A percentile compares a stretch with the other conserved stretches of the same genome.
phyloP scores from a whole-genome alignment of 768 basidiomycete genomes.

The Strobilomyces dryophilus region DNA sequence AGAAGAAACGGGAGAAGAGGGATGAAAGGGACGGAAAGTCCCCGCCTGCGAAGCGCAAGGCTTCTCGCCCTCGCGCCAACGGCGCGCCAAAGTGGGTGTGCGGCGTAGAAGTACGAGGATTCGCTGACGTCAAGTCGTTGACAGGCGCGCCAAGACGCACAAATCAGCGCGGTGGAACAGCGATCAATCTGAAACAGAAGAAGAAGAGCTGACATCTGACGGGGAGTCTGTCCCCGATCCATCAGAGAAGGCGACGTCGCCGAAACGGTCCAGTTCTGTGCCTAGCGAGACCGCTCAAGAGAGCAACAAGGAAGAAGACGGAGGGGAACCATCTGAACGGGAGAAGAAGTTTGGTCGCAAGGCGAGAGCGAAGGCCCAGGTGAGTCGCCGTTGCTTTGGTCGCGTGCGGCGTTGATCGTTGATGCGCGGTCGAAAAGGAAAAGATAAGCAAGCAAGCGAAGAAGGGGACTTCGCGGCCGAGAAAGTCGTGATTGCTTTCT shows the following conservation, averaged over 20 bases:
- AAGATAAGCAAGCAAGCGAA: conserved; percentile 27
- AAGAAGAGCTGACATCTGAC: conserved; percentile 19
- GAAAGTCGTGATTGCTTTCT: conserved; percentile 21
- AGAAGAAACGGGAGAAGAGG: conserved; percentile 32
- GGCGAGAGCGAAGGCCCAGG: conserved; percentile 39
- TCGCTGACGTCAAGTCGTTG: conserved; percentile 5
- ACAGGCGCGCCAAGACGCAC: conserved; percentile 28
- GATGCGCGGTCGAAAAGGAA: conserved; percentile 17
- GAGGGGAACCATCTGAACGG: conserved; percentile 25
- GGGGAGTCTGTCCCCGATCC: conserved; percentile 39
- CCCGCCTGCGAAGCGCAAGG: conserved; percentile 51
- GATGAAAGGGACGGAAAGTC: conserved; percentile 52
- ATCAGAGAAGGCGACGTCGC: conserved; percentile 26
- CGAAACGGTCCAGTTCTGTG: conserved; percentile 33
- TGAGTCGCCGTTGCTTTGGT: conserved; percentile 13
- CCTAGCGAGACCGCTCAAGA: conserved; percentile 33
- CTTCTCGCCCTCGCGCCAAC: conserved; percentile 32
- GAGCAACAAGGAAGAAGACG: conserved; percentile 28
- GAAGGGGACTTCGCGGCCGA: conserved; percentile 21
- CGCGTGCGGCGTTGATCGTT: conserved; percentile 1
- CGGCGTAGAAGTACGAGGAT: neutral
- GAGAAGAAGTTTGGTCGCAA: conserved; percentile 38
- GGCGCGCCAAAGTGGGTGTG: conserved; percentile 24
- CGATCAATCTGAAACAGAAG: conserved; percentile 31
- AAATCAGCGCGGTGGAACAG: conserved; percentile 30